phyloP scores from a whole-genome alignment of 225 moss, liverwort and hornwort genomes.

The Marchantia polymorpha region DNA sequence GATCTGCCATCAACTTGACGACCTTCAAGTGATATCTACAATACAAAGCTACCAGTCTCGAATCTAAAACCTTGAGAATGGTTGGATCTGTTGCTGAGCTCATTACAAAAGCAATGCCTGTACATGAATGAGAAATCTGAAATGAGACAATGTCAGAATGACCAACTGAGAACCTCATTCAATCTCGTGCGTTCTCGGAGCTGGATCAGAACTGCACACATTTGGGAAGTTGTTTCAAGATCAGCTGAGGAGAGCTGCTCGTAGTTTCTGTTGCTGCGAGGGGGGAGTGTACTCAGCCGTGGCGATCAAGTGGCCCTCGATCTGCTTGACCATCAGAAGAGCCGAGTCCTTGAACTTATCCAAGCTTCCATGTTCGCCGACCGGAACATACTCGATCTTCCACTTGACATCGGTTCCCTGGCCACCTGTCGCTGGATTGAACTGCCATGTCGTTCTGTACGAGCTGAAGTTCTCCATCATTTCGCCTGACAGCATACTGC shows the following conservation, averaged over 20 bases:
- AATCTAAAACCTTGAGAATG: too few species aligned
- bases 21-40: too few species aligned
- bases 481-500: slow-evolving; percentile 29
- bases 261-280: neutral
- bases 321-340: neutral
- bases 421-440: neutral
- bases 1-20: too few species aligned
- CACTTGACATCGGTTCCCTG: slow-evolving; percentile 24
- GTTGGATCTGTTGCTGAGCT: too few species aligned
- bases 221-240: neutral
- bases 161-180: too few species aligned
- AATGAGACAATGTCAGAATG: too few species aligned
- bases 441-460: slow-evolving; percentile 27
- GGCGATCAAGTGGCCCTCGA: slow-evolving; percentile 5
- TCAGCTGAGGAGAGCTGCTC: slow-evolving; percentile 2
- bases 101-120: too few species aligned
- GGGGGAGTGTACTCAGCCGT: neutral
- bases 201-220: too few species aligned
- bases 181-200: too few species aligned
- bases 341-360: neutral
- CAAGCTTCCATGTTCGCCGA: neutral
- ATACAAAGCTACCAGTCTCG: too few species aligned
- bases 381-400: slow-evolving; percentile 22
- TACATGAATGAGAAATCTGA: too few species aligned
- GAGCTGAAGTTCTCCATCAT: slow-evolving; percentile 21